These are phyloP conservation scores for Auricularia sp. DNA, from an alignment of 768 basidiomycete species.

Conservation along the genomic window DNA sequence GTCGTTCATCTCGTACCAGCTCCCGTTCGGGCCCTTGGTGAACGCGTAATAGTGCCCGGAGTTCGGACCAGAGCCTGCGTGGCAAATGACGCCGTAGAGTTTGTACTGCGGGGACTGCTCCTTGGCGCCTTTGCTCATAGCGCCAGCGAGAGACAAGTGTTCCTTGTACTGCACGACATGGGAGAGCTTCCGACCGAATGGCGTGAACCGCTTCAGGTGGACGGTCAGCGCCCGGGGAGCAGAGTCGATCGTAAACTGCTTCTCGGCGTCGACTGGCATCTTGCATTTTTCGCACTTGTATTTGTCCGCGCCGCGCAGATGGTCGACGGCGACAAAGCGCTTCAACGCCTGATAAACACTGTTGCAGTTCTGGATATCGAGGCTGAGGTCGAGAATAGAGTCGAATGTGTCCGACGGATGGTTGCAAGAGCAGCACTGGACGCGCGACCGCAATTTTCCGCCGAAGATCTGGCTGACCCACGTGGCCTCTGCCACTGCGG, in stretches of 20 bases:
- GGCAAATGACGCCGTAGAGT: conserved; percentile 85
- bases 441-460: conserved; percentile 82
- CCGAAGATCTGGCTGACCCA: conserved; percentile 96
- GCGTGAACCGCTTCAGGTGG: conserved; percentile 92
- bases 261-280: conserved; percentile 79
- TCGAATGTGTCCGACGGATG: conserved; percentile 96
- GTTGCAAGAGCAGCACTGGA: conserved; percentile 71
- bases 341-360: conserved; percentile 63
- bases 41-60: conserved; percentile 93
- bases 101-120: conserved; percentile 57
- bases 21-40: conserved; percentile 57
- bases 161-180: conserved; percentile 74
- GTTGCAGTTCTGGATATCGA: conserved; percentile 67
- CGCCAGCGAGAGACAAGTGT: conserved; percentile 55
- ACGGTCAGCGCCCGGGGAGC: conserved; percentile 84
- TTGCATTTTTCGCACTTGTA: conserved; percentile 99
- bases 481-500: conserved; percentile 69
- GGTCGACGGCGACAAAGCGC: conserved; percentile 74
- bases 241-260: conserved; percentile 79
- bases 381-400: conserved; percentile 83
- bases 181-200: conserved; percentile 77
- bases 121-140: conserved; percentile 64
- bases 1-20: conserved; percentile 95
- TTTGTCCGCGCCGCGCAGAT: conserved; percentile 82
- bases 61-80: conserved; percentile 86